Conservation (phyloP, 768 basidiomycete genomes). For the Cystofilobasidium macerans region DNA sequence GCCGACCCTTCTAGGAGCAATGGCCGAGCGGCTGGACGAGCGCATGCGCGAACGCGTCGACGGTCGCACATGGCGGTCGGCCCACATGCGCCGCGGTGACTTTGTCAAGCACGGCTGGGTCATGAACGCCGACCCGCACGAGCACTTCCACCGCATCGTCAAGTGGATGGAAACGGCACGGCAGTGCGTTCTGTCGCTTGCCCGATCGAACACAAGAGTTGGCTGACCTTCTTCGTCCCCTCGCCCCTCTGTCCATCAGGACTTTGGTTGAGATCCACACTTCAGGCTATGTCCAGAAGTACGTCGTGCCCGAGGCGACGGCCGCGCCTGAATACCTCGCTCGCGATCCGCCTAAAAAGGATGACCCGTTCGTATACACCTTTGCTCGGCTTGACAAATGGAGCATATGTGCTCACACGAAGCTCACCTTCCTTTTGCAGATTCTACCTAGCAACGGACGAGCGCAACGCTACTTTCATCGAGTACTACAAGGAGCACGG, state of each 20-base stretch:
- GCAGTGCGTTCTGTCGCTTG: constrained; percentile 8
- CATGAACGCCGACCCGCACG: constrained; percentile 26
- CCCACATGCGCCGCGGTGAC: constrained; percentile 26
- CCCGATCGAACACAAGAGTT: neutral
- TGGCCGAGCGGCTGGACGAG: constrained; percentile 20
- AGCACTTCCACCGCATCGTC: constrained; percentile 25
- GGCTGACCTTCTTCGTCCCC: neutral
- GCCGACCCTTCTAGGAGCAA: constrained; percentile 10
- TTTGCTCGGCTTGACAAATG: too few relatives aligned
- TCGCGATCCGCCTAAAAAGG: constrained; percentile 4
- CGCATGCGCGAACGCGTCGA: constrained; percentile 19
- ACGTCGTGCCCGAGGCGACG: constrained; percentile 19
- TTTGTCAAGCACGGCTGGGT: constrained; percentile 27
- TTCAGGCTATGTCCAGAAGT: constrained; percentile 5
- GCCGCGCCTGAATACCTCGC: constrained; percentile 5
- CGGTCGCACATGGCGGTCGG: constrained; percentile 23
- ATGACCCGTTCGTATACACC: constrained; percentile 17
- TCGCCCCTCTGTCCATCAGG: neutral
- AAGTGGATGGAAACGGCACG: constrained; percentile 18
- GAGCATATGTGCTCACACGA: too few relatives aligned
- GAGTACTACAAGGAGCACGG: constrained; percentile 38
- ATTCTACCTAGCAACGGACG: constrained; percentile 40
- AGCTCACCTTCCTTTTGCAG: neutral
- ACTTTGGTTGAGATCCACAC: constrained; percentile 15
- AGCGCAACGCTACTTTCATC: constrained; percentile 39